A percentile compares a stretch with the other conserved stretches of the same genome.
phyloP scores from a whole-genome alignment of 129 eudicot species.

The Mikania micrantha region DNA sequence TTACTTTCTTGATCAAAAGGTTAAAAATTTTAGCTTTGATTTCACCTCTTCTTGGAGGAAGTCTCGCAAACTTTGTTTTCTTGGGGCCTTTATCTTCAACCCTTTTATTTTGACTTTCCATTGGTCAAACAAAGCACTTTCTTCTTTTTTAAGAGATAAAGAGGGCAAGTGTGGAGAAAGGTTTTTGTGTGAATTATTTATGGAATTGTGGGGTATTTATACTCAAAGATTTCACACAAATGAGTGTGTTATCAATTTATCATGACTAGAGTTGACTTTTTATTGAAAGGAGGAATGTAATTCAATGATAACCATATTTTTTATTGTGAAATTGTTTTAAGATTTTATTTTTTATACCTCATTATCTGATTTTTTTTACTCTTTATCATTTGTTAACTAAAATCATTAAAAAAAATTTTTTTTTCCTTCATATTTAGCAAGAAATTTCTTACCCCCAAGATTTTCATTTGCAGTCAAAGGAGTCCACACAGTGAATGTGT shows the following conservation, averaged over 20 bases:
- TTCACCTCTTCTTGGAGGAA: constrained; percentile 33
- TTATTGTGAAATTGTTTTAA: too few species aligned
- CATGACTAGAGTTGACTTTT: neutral
- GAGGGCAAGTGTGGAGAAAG: constrained; percentile 1
- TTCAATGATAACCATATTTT: too few species aligned
- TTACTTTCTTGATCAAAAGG: constrained; percentile 11
- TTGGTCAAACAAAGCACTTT: constrained; percentile 9
- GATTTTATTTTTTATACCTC: too few species aligned
- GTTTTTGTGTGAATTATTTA: neutral
- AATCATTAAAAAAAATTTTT: too few species aligned
- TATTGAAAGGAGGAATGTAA: neutral
- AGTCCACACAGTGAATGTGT: constrained; percentile 1
- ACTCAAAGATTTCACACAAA: constrained; percentile 23
- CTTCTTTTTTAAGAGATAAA: neutral
- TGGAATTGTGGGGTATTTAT: constrained; percentile 10
- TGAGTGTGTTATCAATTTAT: constrained; percentile 1
- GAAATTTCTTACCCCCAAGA: neutral
- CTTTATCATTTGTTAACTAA: too few species aligned
- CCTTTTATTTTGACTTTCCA: constrained; percentile 19
- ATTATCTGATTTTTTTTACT: too few species aligned
- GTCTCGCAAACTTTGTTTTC: constrained; percentile 9
- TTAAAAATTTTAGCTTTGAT: constrained; percentile 25
- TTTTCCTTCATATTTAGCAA: neutral
- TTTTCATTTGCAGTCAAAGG: neutral
- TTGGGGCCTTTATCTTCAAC: constrained; percentile 6